phyloP scores from a whole-genome alignment of 2,329 filamentous ascomycete species.

The Sporothrix brunneoviolacea region DNA sequence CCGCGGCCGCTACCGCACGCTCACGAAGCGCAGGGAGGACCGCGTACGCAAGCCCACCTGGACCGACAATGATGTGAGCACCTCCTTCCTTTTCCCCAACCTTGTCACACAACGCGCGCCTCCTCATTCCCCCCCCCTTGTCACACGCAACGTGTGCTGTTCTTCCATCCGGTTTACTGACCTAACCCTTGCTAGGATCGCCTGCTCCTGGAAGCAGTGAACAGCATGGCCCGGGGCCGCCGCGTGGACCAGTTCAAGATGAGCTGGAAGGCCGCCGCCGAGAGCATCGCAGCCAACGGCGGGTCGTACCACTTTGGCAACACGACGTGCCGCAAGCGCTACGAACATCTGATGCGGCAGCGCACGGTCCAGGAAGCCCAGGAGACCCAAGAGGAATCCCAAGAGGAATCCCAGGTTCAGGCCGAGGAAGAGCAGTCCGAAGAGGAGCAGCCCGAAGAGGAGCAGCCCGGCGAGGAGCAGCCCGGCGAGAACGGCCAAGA shows the following conservation, averaged over 20 bases:
- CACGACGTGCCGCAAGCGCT: constrained; percentile 53
- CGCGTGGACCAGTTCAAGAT: constrained; percentile 32
- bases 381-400: no score
- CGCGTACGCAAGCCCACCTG: constrained; percentile 62
- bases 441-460: no score
- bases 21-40: constrained; percentile 57
- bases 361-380: background rate
- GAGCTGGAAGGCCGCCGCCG: constrained; percentile 51
- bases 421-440: no score
- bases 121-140: background rate
- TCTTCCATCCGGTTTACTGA: background rate
- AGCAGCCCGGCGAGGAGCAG: no score
- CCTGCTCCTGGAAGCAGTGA: constrained; percentile 39
- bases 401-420: no score
- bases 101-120: background rate
- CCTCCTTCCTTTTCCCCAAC: background rate
- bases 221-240: constrained; percentile 25
- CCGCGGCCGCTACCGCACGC: constrained; percentile 57
- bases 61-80: constrained; percentile 56
- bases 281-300: constrained; percentile 44
- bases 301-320: constrained; percentile 55
- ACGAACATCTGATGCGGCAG: constrained; percentile 37
- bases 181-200: constrained; percentile 29
- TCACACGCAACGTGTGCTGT: constrained; percentile 1
- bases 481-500: no score